These are phyloP conservation scores for Saccharomycodes ludwigii DNA, from an alignment of 805 yeast genomes.

Conservation along the genomic window DNA sequence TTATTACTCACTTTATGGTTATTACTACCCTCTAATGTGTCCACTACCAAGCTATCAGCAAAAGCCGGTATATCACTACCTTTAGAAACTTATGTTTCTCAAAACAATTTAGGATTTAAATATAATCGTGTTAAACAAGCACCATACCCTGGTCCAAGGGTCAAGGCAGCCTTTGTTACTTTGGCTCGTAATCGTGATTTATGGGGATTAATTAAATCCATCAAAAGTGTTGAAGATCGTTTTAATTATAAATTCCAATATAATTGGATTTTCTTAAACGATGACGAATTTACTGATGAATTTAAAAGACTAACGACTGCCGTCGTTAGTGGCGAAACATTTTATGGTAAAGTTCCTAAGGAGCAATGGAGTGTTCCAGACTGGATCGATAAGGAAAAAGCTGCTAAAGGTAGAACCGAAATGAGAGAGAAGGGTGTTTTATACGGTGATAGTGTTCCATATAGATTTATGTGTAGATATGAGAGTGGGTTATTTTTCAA, in stretches of 20 bases:
- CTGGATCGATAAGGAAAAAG: constrained; percentile 63
- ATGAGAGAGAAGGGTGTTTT: constrained; percentile 42
- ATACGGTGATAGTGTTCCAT: constrained; percentile 55
- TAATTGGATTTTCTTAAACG: constrained; percentile 94
- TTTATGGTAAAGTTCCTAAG: constrained; percentile 69
- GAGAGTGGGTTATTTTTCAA: constrained; percentile 84
- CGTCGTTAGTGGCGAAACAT: constrained; percentile 62
- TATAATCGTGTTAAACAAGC: constrained; percentile 4
- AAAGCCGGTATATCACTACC: constrained; percentile 1
- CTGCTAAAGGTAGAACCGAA: constrained; percentile 41
- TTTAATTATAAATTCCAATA: constrained; percentile 72
- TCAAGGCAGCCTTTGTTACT: constrained; percentile 70
- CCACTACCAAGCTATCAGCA: constrained; percentile 1
- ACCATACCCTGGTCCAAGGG: constrained; percentile 23
- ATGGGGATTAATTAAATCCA: constrained; percentile 46
- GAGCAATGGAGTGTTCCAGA: constrained; percentile 84
- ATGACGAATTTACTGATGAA: constrained; percentile 71
- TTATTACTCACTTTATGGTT: not conserved
- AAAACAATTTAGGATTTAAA: constrained; percentile 2
- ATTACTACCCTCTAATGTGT: not conserved
- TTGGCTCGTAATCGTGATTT: constrained; percentile 70
- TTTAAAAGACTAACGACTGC: constrained; percentile 58
- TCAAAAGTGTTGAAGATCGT: constrained; percentile 75
- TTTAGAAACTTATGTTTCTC: constrained; percentile 2
- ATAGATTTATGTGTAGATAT: constrained; percentile 87